Evolutionary conservation across 1,284 basidiomycete genomes (phyloP), one percentile per base, ranked within the genome.

Genomic region (Sporisorium sorghi): DNA sequence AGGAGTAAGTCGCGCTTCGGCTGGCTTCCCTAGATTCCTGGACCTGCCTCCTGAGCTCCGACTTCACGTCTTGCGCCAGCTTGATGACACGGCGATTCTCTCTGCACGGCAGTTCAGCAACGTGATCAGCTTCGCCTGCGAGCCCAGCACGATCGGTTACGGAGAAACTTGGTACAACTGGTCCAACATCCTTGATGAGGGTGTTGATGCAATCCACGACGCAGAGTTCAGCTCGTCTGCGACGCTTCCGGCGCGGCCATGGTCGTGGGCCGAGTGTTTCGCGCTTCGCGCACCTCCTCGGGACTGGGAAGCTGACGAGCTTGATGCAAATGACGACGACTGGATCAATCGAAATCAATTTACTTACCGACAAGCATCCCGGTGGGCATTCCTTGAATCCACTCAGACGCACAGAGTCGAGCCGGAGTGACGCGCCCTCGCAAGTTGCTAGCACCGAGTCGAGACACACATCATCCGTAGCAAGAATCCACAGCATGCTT

Each of bases 101-200:
- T 54, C 59, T 8, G 51, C 44, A 12, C 44, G 44, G 14, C 73
- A 75, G 21, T 68, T 75, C 43, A n/a, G 9, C 52, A 19, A 60
- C 19, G 60, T 71, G 4, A 37, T 75, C 57, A 71, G 68, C 60
- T 75, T 49, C 15, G 67, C 68, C 2, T 71, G 67, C 63, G 73
- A 75, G 2, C 60, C 56, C 10, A 51, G 21, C 26, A 75, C 73
- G 6, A 71, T 75, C 23, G 68, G 68, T 2, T 72, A 75, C 42
- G 68, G 73, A n/a, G n/a, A n/a, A n/a, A n/a, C 10, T 19, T 10
- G 42, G 17, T 75, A 52, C 33, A 63, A 63, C 23, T 67, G 67
- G 71, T n/a, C 33, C 21, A 30, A 24, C 14, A 21, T 46, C 14
- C 17, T 40, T 19, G 43, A 30, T 8, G 19, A 12, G 14, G n/a